phyloP scores from a whole-genome alignment of 306 rosid species.

The Pachyrhizus erosus region DNA sequence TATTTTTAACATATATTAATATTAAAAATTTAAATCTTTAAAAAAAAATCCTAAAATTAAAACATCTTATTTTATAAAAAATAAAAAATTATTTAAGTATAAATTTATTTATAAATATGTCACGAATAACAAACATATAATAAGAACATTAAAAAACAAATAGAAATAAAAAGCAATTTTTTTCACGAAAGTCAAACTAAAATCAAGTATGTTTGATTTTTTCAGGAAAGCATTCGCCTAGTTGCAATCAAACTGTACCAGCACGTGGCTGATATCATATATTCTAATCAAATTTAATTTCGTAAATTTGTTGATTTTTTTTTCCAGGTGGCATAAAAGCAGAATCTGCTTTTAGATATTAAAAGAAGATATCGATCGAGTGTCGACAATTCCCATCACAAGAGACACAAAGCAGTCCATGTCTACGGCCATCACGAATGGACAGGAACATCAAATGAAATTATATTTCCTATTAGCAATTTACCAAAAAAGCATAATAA shows the following conservation, averaged over 20 bases:
- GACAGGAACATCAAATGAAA: not conserved
- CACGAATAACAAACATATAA: not conserved
- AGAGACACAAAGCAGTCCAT: slow-evolving; percentile 40
- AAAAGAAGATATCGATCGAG: not conserved
- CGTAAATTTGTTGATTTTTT: slow-evolving; percentile 14
- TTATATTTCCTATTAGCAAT: slow-evolving; percentile 35
- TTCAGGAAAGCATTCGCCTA: not conserved
- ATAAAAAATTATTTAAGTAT: no score
- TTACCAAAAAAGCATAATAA: not conserved
- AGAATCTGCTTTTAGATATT: slow-evolving; percentile 38
- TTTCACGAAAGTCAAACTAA: not conserved
- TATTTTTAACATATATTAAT: no score
- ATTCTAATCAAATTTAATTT: not conserved
- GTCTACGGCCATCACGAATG: slow-evolving; percentile 43
- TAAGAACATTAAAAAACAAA: not conserved
- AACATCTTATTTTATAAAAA: no score
- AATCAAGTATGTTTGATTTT: slow-evolving; percentile 3
- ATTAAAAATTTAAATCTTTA: no score
- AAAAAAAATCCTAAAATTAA: no score
- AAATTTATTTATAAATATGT: not conserved
- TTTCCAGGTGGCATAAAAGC: slow-evolving; percentile 4
- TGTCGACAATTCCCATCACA: slow-evolving; percentile 24
- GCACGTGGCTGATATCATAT: slow-evolving; percentile 22
- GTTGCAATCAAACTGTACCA: not conserved
- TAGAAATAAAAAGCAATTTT: not conserved